Conservation (phyloP, 352 stramenopile species). For the Phytophthora pinifolia region DNA sequence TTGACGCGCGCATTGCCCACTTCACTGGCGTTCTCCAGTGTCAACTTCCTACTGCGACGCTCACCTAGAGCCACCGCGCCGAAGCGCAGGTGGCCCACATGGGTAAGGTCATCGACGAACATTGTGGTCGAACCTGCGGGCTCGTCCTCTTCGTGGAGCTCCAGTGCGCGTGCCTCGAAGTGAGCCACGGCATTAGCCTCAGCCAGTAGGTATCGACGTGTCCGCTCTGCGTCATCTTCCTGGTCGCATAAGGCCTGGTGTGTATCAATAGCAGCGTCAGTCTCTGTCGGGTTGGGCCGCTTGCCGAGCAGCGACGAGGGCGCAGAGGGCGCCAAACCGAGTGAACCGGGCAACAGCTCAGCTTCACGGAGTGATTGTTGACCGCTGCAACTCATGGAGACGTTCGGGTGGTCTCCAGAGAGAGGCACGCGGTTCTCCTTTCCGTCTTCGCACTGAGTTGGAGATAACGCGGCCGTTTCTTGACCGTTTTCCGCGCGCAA, state of each 20-base stretch:
- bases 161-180: constrained; percentile 25
- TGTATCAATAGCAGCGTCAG: background rate
- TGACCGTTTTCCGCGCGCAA: constrained; percentile 4
- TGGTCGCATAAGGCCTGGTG: constrained; percentile 7
- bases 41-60: constrained; percentile 49
- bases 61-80: constrained; percentile 50
- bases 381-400: constrained; percentile 15
- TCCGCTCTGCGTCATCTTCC: constrained; percentile 2
- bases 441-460: constrained; percentile 11
- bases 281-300: constrained; percentile 6
- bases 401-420: constrained; percentile 21
- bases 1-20: constrained; percentile 61
- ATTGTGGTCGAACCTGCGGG: constrained; percentile 20
- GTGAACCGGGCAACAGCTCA: background rate
- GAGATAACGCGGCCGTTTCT: constrained; percentile 16
- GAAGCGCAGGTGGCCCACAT: constrained; percentile 48
- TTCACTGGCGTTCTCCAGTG: constrained; percentile 60
- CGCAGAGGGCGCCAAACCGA: constrained; percentile 1
- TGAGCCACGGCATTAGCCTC: constrained; percentile 10
- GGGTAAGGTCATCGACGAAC: constrained; percentile 49
- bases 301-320: constrained; percentile 27
- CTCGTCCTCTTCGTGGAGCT: constrained; percentile 13
- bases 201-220: constrained; percentile 2
- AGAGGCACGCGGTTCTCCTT: constrained; percentile 33
- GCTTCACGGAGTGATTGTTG: constrained; percentile 1